phyloP scores from a whole-genome alignment of 805 yeast genomes.

The Jamesozyma piceae region DNA sequence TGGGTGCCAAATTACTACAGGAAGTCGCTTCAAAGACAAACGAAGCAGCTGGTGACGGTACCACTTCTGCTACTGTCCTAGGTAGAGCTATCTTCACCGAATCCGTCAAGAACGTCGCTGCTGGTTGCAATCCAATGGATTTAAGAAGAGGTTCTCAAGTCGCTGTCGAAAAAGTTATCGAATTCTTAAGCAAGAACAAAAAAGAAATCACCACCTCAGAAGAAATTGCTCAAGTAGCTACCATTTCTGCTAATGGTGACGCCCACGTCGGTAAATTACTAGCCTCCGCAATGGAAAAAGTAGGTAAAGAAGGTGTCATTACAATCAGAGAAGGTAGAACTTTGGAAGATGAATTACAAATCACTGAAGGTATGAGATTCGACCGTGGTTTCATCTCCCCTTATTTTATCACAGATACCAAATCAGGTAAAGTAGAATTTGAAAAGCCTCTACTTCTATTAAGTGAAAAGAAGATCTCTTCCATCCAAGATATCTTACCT shows the following conservation, averaged over 20 bases:
- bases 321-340: slow-evolving; percentile 97
- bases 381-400: slow-evolving; percentile 97
- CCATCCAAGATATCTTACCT: slow-evolving; percentile 86
- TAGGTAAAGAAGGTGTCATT: slow-evolving; percentile 97
- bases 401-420: slow-evolving; percentile 89
- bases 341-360: slow-evolving; percentile 90
- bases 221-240: slow-evolving; percentile 96
- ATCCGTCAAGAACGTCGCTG: slow-evolving; percentile 92
- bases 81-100: slow-evolving; percentile 95
- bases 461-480: slow-evolving; percentile 85
- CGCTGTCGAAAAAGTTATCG: slow-evolving; percentile 88
- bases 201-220: slow-evolving; percentile 88
- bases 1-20: slow-evolving; percentile 91
- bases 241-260: slow-evolving; percentile 96
- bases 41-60: slow-evolving; percentile 97
- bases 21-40: slow-evolving; percentile 97
- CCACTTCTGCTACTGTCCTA: slow-evolving; percentile 92
- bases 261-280: slow-evolving; percentile 80
- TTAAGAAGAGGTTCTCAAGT: slow-evolving; percentile 94
- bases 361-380: slow-evolving; percentile 96
- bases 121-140: slow-evolving; percentile 98
- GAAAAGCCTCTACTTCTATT: slow-evolving; percentile 85
- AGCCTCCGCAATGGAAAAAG: slow-evolving; percentile 96
- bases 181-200: slow-evolving; percentile 74
- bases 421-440: slow-evolving; percentile 86